These are phyloP conservation scores for Cylindrotheca fusiformis DNA, from an alignment of 108 stramenopile species.

Conservation along the genomic window DNA sequence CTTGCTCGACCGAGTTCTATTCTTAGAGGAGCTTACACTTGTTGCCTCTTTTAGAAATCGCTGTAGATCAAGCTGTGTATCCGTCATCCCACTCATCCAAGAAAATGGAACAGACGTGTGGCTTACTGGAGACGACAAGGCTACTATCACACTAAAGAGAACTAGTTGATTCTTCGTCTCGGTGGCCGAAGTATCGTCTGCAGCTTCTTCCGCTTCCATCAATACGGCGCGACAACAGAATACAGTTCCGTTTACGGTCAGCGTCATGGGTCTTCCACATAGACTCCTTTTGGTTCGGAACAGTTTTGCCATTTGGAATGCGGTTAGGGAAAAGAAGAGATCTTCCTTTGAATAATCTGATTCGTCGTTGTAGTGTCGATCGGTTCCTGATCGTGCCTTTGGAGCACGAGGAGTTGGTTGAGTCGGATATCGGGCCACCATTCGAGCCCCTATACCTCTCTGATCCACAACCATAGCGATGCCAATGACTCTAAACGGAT, in stretches of 20 bases:
- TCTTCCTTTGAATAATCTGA: slow-evolving; percentile 33
- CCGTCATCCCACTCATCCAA: slow-evolving; percentile 12
- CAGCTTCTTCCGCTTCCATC: slow-evolving; percentile 32
- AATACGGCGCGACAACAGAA: slow-evolving; percentile 82
- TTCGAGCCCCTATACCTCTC: slow-evolving; percentile 60
- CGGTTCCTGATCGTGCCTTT: not conserved
- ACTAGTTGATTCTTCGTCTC: slow-evolving; percentile 14
- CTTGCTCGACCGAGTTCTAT: slow-evolving; percentile 15
- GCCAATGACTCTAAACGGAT: slow-evolving; percentile 57
- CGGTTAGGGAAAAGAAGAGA: slow-evolving; percentile 77
- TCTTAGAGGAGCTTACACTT: slow-evolving; percentile 1
- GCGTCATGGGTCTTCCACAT: slow-evolving; percentile 79
- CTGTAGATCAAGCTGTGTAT: slow-evolving; percentile 27
- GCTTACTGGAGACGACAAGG: slow-evolving; percentile 41
- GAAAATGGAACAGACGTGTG: slow-evolving; percentile 22
- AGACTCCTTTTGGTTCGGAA: slow-evolving; percentile 80
- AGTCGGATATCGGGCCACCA: slow-evolving; percentile 81
- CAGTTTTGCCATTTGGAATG: slow-evolving; percentile 75
- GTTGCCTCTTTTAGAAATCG: slow-evolving; percentile 17
- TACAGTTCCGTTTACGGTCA: slow-evolving; percentile 71
- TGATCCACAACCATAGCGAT: slow-evolving; percentile 81
- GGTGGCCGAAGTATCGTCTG: not conserved
- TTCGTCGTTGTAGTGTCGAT: not conserved
- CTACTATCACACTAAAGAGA: slow-evolving; percentile 79
- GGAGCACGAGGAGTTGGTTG: slow-evolving; percentile 35